Conservation (phyloP, 148 eudicot species). For the Dianthus caryophyllus region DNA sequence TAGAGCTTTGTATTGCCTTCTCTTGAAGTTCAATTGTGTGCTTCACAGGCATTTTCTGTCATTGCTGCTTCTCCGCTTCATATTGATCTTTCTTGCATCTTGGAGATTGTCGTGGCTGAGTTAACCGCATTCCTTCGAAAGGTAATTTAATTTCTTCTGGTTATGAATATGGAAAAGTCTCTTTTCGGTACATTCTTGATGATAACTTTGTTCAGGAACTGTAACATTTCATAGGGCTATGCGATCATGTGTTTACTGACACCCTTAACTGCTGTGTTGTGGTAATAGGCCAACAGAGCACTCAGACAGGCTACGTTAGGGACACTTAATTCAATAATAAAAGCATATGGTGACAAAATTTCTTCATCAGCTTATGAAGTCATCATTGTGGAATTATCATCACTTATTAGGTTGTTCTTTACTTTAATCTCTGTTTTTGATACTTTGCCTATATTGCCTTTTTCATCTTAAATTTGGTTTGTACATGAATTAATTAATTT, state of each 20-base stretch:
- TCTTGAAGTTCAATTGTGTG: slow-evolving; percentile 11
- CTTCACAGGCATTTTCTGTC: slow-evolving; percentile 81
- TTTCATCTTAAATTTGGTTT: not conserved
- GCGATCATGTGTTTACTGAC: slow-evolving; percentile 6
- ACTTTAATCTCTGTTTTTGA: not conserved
- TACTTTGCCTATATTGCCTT: not conserved
- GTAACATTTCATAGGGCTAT: not conserved
- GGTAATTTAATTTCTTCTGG: slow-evolving; percentile 37
- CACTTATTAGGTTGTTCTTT: slow-evolving; percentile 69
- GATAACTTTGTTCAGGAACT: not conserved
- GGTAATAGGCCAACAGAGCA: slow-evolving; percentile 81
- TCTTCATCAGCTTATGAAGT: slow-evolving; percentile 91
- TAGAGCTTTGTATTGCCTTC: not conserved
- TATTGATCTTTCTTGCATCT: slow-evolving; percentile 75
- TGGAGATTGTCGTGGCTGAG: slow-evolving; percentile 81
- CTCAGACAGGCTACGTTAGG: slow-evolving; percentile 93
- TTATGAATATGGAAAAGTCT: not conserved
- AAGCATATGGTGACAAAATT: slow-evolving; percentile 92
- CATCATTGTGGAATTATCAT: slow-evolving; percentile 85
- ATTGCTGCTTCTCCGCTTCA: slow-evolving; percentile 88
- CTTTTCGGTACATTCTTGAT: slow-evolving; percentile 1
- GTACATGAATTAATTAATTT: not conserved
- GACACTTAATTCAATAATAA: slow-evolving; percentile 75
- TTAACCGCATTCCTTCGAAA: slow-evolving; percentile 88
- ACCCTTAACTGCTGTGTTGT: slow-evolving; percentile 11